Percentiles rank a stretch among this genome's conserved stretches.
Conservation (phyloP, 31 red algal genomes). For the Bonnemaisonia californica region DNA sequence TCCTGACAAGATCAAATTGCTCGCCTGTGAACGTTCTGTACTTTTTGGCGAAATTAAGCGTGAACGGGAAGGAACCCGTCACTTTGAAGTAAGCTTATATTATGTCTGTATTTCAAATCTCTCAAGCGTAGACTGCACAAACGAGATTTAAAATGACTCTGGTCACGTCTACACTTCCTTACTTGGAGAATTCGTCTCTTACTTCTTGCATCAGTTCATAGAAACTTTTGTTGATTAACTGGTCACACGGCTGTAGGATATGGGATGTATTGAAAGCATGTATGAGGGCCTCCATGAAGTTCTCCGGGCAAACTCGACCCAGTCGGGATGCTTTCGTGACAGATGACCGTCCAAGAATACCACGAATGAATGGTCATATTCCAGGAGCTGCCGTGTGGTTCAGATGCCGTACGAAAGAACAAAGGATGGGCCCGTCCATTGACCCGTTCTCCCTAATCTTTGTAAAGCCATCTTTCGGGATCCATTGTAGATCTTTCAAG, state of each 20-base stretch:
- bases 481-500: background rate
- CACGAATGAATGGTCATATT: background rate
- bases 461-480: background rate
- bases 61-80: background rate
- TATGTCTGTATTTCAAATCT: background rate
- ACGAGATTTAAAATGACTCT: background rate
- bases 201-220: background rate
- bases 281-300: background rate
- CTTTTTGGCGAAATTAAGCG: background rate
- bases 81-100: background rate
- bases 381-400: background rate
- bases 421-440: background rate
- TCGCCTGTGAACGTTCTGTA: background rate
- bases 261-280: background rate
- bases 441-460: background rate
- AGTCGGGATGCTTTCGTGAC: background rate
- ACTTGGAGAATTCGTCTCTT: background rate
- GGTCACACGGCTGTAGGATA: constrained; percentile 1
- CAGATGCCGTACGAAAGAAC: background rate
- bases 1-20: background rate
- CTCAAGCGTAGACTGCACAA: background rate
- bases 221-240: background rate
- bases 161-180: background rate
- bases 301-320: background rate
- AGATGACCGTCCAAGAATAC: background rate